A percentile compares a stretch with the other conserved stretches of the same genome.
Evolutionary conservation across 2,329 filamentous ascomycete genomes (phyloP).

Genomic region (Chaetothyriales sp.): DNA sequence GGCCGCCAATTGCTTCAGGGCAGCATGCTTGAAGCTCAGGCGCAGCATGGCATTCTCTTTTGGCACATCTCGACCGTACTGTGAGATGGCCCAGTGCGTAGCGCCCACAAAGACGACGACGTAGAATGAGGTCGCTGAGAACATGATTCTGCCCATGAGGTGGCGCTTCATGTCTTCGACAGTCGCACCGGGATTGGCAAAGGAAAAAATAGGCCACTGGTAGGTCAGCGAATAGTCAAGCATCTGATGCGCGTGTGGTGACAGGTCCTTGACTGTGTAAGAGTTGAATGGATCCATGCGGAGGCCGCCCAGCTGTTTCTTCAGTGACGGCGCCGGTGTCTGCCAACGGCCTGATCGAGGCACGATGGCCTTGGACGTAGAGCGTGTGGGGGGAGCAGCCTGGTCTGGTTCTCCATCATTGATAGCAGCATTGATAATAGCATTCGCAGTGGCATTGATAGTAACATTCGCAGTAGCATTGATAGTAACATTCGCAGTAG

Average conservation of each 20-base stretch:
- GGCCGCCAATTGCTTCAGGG: conserved; percentile 3
- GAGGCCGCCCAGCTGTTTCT: not conserved
- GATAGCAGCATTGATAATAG: not conserved
- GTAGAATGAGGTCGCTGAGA: conserved; percentile 4
- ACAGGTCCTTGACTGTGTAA: not conserved
- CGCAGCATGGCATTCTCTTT: conserved; percentile 1
- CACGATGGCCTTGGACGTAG: conserved; percentile 1
- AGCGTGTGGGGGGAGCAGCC: too few relatives aligned
- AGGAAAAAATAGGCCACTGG: conserved; percentile 8
- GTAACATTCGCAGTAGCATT: too few relatives aligned
- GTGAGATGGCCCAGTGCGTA: conserved; percentile 6
- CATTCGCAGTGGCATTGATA: too few relatives aligned
- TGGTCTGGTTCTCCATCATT: not conserved
- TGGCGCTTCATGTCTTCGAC: conserved; percentile 3
- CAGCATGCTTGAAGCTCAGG: conserved; percentile 5
- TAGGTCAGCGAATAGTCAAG: conserved; percentile 1
- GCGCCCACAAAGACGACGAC: conserved; percentile 7
- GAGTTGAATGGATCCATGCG: not conserved
- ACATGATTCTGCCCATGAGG: not conserved
- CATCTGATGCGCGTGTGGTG: not conserved
- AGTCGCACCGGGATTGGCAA: not conserved
- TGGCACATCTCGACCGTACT: not conserved
- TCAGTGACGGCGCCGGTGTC: not conserved
- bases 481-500: too few relatives aligned
- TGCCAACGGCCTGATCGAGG: not conserved